phyloP scores from a whole-genome alignment of 768 basidiomycete genomes.

The Phylloporus arenicola region DNA sequence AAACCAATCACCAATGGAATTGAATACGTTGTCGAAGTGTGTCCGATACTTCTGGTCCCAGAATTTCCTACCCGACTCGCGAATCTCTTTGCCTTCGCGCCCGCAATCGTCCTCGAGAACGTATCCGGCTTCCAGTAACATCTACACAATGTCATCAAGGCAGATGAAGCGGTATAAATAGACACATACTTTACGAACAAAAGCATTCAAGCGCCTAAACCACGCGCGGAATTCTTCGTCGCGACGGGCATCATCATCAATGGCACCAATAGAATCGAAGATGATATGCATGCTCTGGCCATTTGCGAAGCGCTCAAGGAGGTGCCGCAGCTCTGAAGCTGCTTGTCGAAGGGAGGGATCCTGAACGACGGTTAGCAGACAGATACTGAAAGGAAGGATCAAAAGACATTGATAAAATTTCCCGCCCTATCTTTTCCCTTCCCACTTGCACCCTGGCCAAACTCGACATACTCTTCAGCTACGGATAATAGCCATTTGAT shows the following conservation, averaged over 20 bases:
- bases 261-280: slow-evolving; percentile 60
- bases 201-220: slow-evolving; percentile 60
- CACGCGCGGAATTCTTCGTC: slow-evolving; percentile 73
- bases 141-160: slow-evolving; percentile 29
- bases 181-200: slow-evolving; percentile 53
- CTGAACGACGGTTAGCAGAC: slow-evolving; percentile 26
- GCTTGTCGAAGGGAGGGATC: slow-evolving; percentile 55
- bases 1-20: slow-evolving; percentile 73
- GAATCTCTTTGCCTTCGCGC: slow-evolving; percentile 54
- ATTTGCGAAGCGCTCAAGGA: slow-evolving; percentile 91
- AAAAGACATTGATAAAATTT: slow-evolving; percentile 12
- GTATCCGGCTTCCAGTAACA: slow-evolving; percentile 78
- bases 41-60: slow-evolving; percentile 67
- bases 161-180: not conserved
- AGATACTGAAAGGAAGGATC: not conserved
- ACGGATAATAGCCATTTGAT: slow-evolving; percentile 67
- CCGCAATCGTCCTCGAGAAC: slow-evolving; percentile 77
- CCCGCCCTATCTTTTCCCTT: slow-evolving; percentile 28
- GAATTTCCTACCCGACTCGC: slow-evolving; percentile 69
- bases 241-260: slow-evolving; percentile 68
- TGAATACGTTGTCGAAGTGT: slow-evolving; percentile 80
- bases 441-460: slow-evolving; percentile 39
- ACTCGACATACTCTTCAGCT: slow-evolving; percentile 55
- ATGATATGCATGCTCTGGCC: slow-evolving; percentile 60
- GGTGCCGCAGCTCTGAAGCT: slow-evolving; percentile 60